A percentile compares a stretch with the other conserved stretches of the same genome.
These are phyloP conservation scores for Solanum lycopersicoides DNA, from an alignment of 257 asterid species.

Conservation along the genomic window DNA sequence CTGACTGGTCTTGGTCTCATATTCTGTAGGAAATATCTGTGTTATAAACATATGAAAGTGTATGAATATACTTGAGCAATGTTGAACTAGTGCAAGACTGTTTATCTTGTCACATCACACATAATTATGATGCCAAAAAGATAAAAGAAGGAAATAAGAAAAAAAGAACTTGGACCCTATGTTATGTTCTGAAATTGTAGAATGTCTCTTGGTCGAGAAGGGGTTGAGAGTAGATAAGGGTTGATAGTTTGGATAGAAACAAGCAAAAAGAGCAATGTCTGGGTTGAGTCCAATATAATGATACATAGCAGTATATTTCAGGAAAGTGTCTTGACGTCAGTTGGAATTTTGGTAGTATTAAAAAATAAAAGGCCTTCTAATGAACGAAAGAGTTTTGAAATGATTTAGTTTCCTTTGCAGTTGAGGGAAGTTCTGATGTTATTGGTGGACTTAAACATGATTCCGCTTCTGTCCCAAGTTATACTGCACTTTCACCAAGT, in stretches of 20 bases:
- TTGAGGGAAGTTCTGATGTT: constrained; percentile 21
- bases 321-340: background rate
- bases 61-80: background rate
- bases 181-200: background rate
- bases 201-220: background rate
- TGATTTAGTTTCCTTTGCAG: constrained; percentile 27
- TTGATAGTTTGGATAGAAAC: background rate
- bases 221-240: background rate
- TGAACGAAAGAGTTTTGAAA: background rate
- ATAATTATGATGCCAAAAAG: background rate
- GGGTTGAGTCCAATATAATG: background rate
- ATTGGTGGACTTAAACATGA: constrained; percentile 20
- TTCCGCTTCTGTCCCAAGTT: constrained; percentile 12
- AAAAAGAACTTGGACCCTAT: background rate
- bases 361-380: background rate
- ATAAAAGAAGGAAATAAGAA: background rate
- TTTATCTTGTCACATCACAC: background rate
- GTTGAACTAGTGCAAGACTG: background rate
- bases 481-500: constrained; percentile 24
- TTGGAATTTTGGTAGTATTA: background rate
- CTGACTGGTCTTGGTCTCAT: background rate
- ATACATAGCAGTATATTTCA: background rate
- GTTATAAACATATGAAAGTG: background rate
- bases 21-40: background rate
- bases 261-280: background rate